Percentiles rank a stretch among this genome's conserved stretches.
These are phyloP conservation scores for Withania somnifera DNA, from an alignment of 305 asterid species.

Conservation along the genomic window DNA sequence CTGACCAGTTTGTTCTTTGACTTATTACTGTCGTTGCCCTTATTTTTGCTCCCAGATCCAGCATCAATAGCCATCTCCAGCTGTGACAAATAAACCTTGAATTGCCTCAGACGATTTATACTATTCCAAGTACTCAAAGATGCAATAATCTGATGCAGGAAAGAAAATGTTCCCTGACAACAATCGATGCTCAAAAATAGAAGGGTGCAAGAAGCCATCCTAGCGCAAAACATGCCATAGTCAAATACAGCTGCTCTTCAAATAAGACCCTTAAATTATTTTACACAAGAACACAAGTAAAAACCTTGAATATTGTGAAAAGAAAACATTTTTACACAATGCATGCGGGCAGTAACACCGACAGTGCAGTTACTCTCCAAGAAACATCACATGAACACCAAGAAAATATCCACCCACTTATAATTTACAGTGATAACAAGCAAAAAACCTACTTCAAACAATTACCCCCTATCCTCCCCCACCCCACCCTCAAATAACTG, in stretches of 20 bases:
- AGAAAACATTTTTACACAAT: background rate
- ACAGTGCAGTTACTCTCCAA: background rate
- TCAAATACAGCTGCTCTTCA: background rate
- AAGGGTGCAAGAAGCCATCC: background rate
- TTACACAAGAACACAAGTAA: background rate
- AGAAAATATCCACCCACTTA: background rate
- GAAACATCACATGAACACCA: background rate
- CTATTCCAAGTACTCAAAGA: background rate
- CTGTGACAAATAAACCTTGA: background rate
- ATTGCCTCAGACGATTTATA: background rate
- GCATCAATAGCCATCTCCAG: conserved; percentile 6
- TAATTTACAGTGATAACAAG: background rate
- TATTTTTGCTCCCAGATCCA: conserved; percentile 8
- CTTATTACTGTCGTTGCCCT: background rate
- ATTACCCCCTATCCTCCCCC: background rate
- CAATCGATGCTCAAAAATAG: background rate
- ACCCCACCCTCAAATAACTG: background rate
- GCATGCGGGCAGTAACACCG: background rate
- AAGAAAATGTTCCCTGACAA: background rate
- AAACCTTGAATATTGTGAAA: background rate
- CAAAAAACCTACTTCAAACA: background rate
- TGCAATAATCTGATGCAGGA: background rate
- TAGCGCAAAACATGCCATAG: background rate
- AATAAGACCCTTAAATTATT: background rate
- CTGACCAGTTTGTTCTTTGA: conserved; percentile 2